Evolutionary conservation across 2,329 filamentous ascomycete genomes (phyloP).

Genomic region (Shiraia bambusicola): DNA sequence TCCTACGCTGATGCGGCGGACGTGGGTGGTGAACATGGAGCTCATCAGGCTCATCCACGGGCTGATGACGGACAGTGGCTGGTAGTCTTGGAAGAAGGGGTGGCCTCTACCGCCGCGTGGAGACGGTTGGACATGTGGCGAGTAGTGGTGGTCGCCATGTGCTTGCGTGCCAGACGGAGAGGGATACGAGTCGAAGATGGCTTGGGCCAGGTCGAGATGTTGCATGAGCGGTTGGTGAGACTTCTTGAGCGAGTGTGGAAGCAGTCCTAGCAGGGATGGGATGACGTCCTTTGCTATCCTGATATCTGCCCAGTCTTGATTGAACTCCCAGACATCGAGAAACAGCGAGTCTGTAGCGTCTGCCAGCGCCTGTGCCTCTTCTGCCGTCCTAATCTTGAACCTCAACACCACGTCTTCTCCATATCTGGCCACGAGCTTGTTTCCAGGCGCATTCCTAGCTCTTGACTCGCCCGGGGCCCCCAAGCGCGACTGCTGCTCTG

Average conservation of each 20-base stretch:
- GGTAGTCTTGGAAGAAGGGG: constrained; percentile 90
- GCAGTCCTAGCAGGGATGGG: constrained; percentile 72
- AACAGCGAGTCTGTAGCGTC: constrained; percentile 73
- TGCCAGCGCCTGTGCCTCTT: constrained; percentile 71
- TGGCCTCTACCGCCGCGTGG: constrained; percentile 51
- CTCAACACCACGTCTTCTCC: constrained; percentile 83
- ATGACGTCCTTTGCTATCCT: constrained; percentile 75
- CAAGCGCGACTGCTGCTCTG: constrained; percentile 19
- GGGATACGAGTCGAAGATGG: constrained; percentile 76
- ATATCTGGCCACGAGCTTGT: constrained; percentile 56
- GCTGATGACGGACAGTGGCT: constrained; percentile 78
- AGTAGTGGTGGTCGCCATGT: constrained; percentile 32
- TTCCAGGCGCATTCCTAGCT: constrained; percentile 8
- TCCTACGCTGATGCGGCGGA: constrained; percentile 74
- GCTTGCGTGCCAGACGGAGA: constrained; percentile 40
- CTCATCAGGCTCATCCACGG: constrained; percentile 90
- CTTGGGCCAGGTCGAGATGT: constrained; percentile 67
- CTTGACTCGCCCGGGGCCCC: not conserved
- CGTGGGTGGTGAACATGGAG: constrained; percentile 84
- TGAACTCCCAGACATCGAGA: constrained; percentile 88
- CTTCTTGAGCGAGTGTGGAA: constrained; percentile 72
- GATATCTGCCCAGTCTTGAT: constrained; percentile 80
- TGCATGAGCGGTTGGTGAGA: constrained; percentile 76
- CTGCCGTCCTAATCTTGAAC: constrained; percentile 72
- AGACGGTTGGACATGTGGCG: constrained; percentile 28